These are phyloP conservation scores for Triticum monococcum DNA, from an alignment of 176 grass and related monocot species.

Conservation along the genomic window DNA sequence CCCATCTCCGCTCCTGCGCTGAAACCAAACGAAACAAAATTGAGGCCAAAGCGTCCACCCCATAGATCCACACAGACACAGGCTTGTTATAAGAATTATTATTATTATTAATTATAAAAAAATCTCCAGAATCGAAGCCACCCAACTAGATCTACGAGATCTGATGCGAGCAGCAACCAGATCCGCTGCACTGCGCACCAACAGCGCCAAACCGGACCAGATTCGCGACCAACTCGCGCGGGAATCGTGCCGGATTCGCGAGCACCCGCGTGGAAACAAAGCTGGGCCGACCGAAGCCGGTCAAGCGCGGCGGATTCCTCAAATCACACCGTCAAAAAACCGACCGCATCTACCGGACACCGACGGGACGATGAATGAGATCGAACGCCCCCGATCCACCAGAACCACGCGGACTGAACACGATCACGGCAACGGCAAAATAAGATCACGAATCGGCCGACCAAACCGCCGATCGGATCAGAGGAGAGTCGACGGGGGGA, in stretches of 20 bases:
- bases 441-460: not conserved
- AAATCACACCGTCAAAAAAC: not conserved
- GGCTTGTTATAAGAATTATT: not conserved
- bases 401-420: not conserved
- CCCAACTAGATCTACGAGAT: slow-evolving; percentile 35
- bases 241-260: slow-evolving; percentile 1
- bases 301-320: slow-evolving; percentile 23
- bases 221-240: not conserved
- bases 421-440: not conserved
- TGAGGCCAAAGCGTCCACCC: not conserved
- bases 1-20: slow-evolving; percentile 59
- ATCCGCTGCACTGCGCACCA: not conserved
- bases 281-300: not conserved
- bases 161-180: not conserved
- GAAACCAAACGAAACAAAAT: not conserved
- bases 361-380: not conserved
- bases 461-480: not conserved
- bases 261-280: slow-evolving; percentile 10
- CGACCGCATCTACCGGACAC: not conserved
- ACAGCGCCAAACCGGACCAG: not conserved
- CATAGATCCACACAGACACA: not conserved
- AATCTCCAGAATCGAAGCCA: not conserved
- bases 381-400: not conserved
- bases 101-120: not conserved
- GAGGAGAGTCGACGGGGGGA: not conserved